Evolutionary conservation across 306 rosid genomes (phyloP).

Genomic region (Quercus wislizeni): DNA sequence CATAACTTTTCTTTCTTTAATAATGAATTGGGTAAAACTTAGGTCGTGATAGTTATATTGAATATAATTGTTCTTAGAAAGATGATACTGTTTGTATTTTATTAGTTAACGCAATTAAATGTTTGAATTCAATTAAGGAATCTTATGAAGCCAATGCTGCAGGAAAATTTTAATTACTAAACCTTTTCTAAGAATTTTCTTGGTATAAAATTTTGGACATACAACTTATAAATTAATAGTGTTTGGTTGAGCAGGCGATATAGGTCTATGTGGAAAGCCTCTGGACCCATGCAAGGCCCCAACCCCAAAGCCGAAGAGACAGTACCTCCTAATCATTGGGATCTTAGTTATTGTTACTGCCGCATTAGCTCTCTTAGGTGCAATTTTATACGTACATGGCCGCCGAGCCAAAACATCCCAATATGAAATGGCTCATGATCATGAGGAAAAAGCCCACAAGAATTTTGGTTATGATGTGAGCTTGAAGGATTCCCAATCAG

Average conservation of each 20-base stretch:
- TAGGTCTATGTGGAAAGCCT: slow-evolving; percentile 67
- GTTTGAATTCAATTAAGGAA: too few species aligned
- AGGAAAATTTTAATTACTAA: too few species aligned
- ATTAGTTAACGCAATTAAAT: too few species aligned
- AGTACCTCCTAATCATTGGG: slow-evolving; percentile 13
- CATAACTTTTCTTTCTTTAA: too few species aligned
- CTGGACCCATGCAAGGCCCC: slow-evolving; percentile 44
- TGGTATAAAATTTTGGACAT: too few species aligned
- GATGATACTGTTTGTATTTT: too few species aligned
- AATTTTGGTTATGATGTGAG: neutral
- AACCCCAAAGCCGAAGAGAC: slow-evolving; percentile 18
- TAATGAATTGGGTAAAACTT: too few species aligned
- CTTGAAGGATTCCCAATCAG: slow-evolving; percentile 22
- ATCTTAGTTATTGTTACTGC: slow-evolving; percentile 27
- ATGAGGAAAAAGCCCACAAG: neutral
- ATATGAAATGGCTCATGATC: neutral
- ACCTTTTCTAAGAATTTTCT: too few species aligned
- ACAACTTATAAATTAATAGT: too few species aligned
- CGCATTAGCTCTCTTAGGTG: slow-evolving; percentile 24
- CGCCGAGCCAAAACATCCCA: slow-evolving; percentile 6
- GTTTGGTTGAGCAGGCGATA: slow-evolving; percentile 51
- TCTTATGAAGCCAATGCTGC: too few species aligned
- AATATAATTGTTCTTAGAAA: too few species aligned
- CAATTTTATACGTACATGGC: slow-evolving; percentile 20
- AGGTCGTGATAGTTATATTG: too few species aligned